Percentiles rank a stretch among this genome's conserved stretches.
Conservation (phyloP, 2,329 filamentous ascomycete genomes). For the Trichoderma citrinoviride region DNA sequence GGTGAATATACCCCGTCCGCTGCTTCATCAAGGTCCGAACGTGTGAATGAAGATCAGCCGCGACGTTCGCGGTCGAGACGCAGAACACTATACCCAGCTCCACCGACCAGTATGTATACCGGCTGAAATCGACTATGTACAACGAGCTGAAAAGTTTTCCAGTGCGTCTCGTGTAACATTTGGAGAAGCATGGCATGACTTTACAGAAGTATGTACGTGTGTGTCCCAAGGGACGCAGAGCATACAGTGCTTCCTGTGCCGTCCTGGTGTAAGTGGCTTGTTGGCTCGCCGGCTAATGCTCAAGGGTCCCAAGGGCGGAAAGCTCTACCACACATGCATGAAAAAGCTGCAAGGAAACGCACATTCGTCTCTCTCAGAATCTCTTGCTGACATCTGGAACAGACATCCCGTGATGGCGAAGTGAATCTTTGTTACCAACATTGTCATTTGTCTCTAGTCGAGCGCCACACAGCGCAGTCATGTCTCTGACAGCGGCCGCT, state of each 20-base stretch:
- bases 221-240: no score
- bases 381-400: not conserved
- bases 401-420: not conserved
- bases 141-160: not conserved
- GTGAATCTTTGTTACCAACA: not conserved
- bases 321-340: not conserved
- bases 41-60: not conserved
- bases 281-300: not conserved
- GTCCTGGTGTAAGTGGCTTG: not conserved
- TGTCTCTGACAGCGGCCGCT: constrained; percentile 16
- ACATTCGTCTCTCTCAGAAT: not conserved
- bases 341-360: not conserved
- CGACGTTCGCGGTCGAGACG: not conserved
- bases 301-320: not conserved
- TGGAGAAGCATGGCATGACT: not conserved
- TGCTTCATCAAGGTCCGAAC: not conserved
- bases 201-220: not conserved
- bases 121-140: not conserved
- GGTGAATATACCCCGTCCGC: not conserved
- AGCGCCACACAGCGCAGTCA: constrained; percentile 1
- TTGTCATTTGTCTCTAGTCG: not conserved
- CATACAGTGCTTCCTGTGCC: no score
- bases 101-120: not conserved
- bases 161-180: not conserved
- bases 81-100: not conserved